These are phyloP conservation scores for Colletotrichum sojae DNA, from an alignment of 2,329 filamentous ascomycete species.

Conservation along the genomic window DNA sequence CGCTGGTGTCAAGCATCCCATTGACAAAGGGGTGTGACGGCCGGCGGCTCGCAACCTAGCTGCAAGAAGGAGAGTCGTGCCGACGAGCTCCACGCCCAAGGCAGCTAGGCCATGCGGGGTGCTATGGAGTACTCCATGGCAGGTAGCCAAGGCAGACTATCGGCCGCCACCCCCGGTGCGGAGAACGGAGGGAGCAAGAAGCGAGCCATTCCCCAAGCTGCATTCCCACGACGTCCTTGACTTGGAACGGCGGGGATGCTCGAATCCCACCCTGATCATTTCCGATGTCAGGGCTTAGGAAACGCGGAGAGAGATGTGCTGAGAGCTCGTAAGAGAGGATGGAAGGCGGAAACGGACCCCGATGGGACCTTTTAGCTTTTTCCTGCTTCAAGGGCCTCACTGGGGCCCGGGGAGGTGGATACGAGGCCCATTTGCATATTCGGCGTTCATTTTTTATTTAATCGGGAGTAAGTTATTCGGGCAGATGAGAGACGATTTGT, in stretches of 20 bases:
- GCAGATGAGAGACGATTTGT: conserved; percentile 4
- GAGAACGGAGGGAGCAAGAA: conserved; percentile 28
- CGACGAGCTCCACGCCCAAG: conserved; percentile 7
- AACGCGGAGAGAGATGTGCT: conserved; percentile 3
- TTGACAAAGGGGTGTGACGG: background rate
- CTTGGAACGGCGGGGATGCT: conserved; percentile 2
- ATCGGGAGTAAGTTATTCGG: background rate
- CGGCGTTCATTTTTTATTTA: conserved; percentile 15
- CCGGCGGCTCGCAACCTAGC: background rate
- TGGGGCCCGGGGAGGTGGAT: background rate
- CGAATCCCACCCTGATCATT: conserved; percentile 9
- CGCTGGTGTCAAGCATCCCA: background rate
- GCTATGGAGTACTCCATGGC: conserved; percentile 21
- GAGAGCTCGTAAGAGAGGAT: background rate
- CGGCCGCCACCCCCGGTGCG: conserved; percentile 19
- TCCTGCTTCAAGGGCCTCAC: background rate
- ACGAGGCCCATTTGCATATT: conserved; percentile 25
- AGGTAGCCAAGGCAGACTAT: conserved; percentile 22
- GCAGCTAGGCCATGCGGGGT: conserved; percentile 6
- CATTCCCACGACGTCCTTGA: conserved; percentile 19
- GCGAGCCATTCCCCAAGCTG: conserved; percentile 22
- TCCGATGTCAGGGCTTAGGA: conserved; percentile 14
- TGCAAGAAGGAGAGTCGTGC: background rate
- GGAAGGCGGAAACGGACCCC: conserved; percentile 13
- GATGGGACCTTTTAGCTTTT: background rate